Evolutionary conservation across 139 green algal genomes (phyloP).

Genomic region (Deuterostichococcus epilithicus): DNA sequence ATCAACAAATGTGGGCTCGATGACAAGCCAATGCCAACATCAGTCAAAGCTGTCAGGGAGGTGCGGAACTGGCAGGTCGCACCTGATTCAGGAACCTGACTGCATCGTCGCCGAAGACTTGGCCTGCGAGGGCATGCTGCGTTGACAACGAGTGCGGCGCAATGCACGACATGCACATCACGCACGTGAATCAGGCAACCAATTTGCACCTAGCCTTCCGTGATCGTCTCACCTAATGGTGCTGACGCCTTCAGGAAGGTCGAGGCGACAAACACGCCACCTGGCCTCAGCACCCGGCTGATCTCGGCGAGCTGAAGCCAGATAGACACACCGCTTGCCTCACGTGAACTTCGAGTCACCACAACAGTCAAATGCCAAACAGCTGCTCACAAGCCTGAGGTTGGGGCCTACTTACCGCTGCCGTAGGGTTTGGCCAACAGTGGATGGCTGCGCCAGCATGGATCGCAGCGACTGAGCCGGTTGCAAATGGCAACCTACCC

Average conservation of each 20-base stretch:
- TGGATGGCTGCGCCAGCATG: slow-evolving; percentile 95
- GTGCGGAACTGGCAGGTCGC: neutral
- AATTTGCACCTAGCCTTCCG: too few species aligned
- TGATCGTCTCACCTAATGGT: slow-evolving; percentile 62
- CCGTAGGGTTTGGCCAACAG: slow-evolving; percentile 87
- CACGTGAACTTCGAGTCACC: neutral
- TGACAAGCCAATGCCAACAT: neutral
- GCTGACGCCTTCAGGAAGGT: slow-evolving; percentile 78
- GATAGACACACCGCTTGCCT: neutral
- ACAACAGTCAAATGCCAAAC: neutral
- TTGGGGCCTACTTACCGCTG: slow-evolving; percentile 17
- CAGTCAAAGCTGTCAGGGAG: neutral
- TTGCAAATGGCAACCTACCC: slow-evolving; percentile 81
- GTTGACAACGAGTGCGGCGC: too few species aligned
- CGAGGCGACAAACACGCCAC: slow-evolving; percentile 88
- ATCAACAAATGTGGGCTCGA: neutral
- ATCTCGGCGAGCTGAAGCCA: slow-evolving; percentile 80
- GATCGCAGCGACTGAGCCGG: slow-evolving; percentile 76
- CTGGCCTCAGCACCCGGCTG: slow-evolving; percentile 80
- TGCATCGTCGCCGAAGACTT: slow-evolving; percentile 56
- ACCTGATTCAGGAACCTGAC: slow-evolving; percentile 61
- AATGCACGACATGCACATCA: slow-evolving; percentile 18
- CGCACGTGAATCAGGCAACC: too few species aligned
- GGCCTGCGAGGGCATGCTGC: neutral
- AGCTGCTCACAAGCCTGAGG: too few species aligned